A percentile compares a stretch with the other conserved stretches of the same genome.
Evolutionary conservation across 73 alveolate genomes (phyloP).

Genomic region (Blepharisma stoltei): DNA sequence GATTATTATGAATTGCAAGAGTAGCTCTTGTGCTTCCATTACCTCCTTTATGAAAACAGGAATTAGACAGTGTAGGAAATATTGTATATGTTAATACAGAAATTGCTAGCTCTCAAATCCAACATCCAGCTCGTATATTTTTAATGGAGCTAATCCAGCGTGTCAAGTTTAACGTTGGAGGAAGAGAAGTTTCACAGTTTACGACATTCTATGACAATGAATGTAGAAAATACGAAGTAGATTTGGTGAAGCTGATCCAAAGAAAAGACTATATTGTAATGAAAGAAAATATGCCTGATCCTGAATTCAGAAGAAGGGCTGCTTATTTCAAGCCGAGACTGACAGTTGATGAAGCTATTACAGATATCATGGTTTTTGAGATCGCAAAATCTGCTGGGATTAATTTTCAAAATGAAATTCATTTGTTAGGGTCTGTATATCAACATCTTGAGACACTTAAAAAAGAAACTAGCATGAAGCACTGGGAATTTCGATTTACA

Average conservation of each 20-base stretch:
- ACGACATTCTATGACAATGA: conserved; percentile 21
- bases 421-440: not conserved
- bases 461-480: not conserved
- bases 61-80: not conserved
- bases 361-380: conserved; percentile 20
- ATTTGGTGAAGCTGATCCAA: not conserved
- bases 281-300: conserved; percentile 18
- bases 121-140: not conserved
- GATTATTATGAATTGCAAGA: conserved; percentile 25
- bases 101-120: not conserved
- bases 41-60: conserved; percentile 23
- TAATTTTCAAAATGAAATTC: not conserved
- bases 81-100: not conserved
- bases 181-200: not conserved
- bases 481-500: conserved; percentile 25
- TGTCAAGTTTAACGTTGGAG: not conserved
- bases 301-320: conserved; percentile 10
- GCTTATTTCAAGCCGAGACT: not conserved
- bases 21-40: conserved; percentile 21
- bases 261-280: not conserved
- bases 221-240: not conserved
- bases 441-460: not conserved
- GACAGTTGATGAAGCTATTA: conserved; percentile 7
- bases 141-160: not conserved
- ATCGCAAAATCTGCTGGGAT: conserved; percentile 15